phyloP scores from a whole-genome alignment of 768 basidiomycete genomes.

The Tubosaeta brunneosetosa region DNA sequence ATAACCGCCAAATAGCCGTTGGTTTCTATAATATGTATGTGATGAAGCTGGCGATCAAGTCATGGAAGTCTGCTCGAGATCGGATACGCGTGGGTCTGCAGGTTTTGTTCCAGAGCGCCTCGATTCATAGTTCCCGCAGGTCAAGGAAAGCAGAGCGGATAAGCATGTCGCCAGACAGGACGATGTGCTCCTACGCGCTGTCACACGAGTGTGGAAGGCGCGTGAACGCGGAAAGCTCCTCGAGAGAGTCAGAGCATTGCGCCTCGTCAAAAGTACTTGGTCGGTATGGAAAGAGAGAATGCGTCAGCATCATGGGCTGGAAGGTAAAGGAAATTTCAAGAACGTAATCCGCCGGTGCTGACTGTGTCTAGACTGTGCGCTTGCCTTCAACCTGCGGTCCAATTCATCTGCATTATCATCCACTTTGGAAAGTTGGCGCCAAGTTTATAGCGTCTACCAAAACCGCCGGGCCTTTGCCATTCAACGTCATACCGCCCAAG shows the following conservation, averaged over 20 bases:
- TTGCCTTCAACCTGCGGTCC: slow-evolving; percentile 45
- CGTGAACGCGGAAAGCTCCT: slow-evolving; percentile 58
- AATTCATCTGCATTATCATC: slow-evolving; percentile 36
- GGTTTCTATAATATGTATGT: slow-evolving; percentile 39
- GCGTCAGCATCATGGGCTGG: slow-evolving; percentile 34
- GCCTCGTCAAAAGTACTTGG: slow-evolving; percentile 45
- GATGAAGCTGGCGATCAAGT: slow-evolving; percentile 42
- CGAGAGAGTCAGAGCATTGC: slow-evolving; percentile 44
- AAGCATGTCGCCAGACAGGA: slow-evolving; percentile 57
- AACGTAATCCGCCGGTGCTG: slow-evolving; percentile 2
- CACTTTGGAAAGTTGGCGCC: slow-evolving; percentile 44
- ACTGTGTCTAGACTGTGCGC: slow-evolving; percentile 40
- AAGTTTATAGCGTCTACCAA: slow-evolving; percentile 39
- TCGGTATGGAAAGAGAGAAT: slow-evolving; percentile 47
- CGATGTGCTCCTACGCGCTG: slow-evolving; percentile 51
- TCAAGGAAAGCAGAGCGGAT: slow-evolving; percentile 49
- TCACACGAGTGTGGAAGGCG: slow-evolving; percentile 64
- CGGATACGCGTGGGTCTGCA: slow-evolving; percentile 44
- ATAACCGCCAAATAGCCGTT: slow-evolving; percentile 40
- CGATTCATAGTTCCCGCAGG: slow-evolving; percentile 37
- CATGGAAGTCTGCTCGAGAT: slow-evolving; percentile 53
- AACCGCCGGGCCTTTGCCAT: slow-evolving; percentile 46
- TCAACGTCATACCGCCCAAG: slow-evolving; percentile 31
- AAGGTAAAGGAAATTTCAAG: slow-evolving; percentile 38
- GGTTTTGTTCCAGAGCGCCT: background rate